phyloP scores from a whole-genome alignment of 768 basidiomycete genomes.

The Mycena galericulata region DNA sequence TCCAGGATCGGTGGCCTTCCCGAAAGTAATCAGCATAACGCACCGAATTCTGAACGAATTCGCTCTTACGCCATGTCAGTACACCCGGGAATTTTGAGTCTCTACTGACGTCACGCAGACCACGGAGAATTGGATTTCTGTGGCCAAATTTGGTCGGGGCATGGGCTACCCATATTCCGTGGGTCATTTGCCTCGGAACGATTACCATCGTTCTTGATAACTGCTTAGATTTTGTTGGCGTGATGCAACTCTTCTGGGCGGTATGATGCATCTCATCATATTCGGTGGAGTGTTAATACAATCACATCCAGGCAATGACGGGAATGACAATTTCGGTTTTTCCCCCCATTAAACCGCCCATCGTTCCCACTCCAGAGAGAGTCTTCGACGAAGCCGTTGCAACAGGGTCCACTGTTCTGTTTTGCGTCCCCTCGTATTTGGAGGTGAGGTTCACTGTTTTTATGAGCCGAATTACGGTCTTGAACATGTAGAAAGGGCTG shows the following conservation, averaged over 20 bases:
- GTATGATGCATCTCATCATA: background rate
- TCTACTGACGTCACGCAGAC: slow-evolving; percentile 29
- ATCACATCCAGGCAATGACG: slow-evolving; percentile 18
- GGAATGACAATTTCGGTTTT: slow-evolving; percentile 10
- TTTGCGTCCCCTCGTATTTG: slow-evolving; percentile 39
- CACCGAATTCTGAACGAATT: slow-evolving; percentile 32
- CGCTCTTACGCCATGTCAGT: slow-evolving; percentile 36
- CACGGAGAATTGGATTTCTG: slow-evolving; percentile 41
- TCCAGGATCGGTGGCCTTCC: slow-evolving; percentile 45
- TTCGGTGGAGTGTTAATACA: background rate
- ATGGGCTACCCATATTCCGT: slow-evolving; percentile 34
- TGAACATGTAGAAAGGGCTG: slow-evolving; percentile 34
- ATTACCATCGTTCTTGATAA: background rate
- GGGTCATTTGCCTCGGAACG: background rate
- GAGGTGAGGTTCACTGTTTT: too few relatives aligned
- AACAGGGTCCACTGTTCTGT: slow-evolving; percentile 35
- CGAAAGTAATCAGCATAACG: slow-evolving; percentile 38
- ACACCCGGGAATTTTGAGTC: too few relatives aligned
- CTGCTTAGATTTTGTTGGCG: slow-evolving; percentile 25
- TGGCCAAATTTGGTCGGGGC: slow-evolving; percentile 28
- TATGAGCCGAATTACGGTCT: background rate
- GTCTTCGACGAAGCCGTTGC: slow-evolving; percentile 33
- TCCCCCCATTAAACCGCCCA: slow-evolving; percentile 28
- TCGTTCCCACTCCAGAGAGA: slow-evolving; percentile 36
- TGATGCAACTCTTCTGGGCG: slow-evolving; percentile 10